Conservation (phyloP, 2,329 filamentous ascomycete species). For the Sporothrix protearum region DNA sequence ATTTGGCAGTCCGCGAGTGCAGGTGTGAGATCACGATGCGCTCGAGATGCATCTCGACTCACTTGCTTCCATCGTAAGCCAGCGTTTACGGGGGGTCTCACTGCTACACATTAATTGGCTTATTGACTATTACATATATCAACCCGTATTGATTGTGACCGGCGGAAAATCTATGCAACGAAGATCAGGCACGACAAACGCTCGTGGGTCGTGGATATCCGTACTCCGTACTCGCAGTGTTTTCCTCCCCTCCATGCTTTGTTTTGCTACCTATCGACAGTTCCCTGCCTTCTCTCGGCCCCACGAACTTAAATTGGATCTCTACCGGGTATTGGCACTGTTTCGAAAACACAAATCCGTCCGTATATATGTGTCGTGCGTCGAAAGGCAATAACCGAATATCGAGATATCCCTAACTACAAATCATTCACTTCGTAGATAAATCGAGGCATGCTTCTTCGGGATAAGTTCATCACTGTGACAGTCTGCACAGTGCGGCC, state of each 20-base stretch:
- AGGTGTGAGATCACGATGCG: not conserved
- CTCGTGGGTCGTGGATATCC: too few species aligned
- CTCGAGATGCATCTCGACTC: not conserved
- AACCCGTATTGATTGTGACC: not conserved
- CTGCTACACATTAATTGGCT: not conserved
- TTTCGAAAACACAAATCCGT: not conserved
- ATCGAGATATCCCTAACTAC: not conserved
- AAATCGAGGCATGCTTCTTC: not conserved
- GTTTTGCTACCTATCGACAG: not conserved
- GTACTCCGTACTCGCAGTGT: not conserved
- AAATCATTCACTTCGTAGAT: not conserved
- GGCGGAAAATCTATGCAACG: not conserved
- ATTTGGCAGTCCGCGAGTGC: not conserved
- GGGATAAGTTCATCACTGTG: not conserved
- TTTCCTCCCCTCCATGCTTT: not conserved
- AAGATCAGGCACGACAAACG: not conserved
- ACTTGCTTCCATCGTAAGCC: not conserved
- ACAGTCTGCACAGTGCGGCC: not conserved
- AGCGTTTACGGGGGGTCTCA: too few species aligned
- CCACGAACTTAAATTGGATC: not conserved
- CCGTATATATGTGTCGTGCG: not conserved
- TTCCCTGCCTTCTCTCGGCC: not conserved
- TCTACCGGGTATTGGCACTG: not conserved
- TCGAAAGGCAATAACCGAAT: not conserved
- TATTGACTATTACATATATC: not conserved